Evolutionary conservation across 768 basidiomycete genomes (phyloP).

Genomic region (Calocybe cyanea): DNA sequence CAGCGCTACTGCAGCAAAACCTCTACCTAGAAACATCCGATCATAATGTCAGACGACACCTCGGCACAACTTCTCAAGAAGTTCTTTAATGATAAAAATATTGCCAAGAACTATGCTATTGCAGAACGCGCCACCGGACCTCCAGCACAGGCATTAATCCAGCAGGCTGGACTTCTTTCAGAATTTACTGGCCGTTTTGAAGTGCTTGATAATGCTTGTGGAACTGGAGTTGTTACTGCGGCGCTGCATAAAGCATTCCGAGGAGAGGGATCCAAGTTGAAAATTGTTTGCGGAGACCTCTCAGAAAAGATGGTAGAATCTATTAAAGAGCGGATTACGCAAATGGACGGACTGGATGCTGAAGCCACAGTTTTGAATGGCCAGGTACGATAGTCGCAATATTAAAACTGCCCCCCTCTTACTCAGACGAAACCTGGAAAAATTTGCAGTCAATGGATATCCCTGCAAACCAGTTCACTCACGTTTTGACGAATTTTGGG

Average conservation of each 20-base stretch:
- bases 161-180: background rate
- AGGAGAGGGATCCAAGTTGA: background rate
- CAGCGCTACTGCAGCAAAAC: too few relatives aligned
- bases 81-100: background rate
- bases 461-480: background rate
- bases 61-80: background rate
- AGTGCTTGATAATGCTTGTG: conserved; percentile 1
- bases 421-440: background rate
- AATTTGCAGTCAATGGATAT: background rate
- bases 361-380: background rate
- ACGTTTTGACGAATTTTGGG: conserved; percentile 1
- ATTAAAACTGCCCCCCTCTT: background rate
- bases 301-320: background rate
- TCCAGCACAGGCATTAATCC: background rate
- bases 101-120: background rate
- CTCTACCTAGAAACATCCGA: too few relatives aligned
- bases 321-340: background rate
- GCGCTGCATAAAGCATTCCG: background rate
- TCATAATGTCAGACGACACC: background rate
- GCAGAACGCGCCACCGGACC: conserved; percentile 1
- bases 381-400: background rate
- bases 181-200: background rate
- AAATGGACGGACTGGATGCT: background rate
- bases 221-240: background rate
- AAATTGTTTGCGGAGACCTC: conserved; percentile 1